These are phyloP conservation scores for Lonicera japonica DNA, from an alignment of 129 eudicot genomes.

Conservation along the genomic window DNA sequence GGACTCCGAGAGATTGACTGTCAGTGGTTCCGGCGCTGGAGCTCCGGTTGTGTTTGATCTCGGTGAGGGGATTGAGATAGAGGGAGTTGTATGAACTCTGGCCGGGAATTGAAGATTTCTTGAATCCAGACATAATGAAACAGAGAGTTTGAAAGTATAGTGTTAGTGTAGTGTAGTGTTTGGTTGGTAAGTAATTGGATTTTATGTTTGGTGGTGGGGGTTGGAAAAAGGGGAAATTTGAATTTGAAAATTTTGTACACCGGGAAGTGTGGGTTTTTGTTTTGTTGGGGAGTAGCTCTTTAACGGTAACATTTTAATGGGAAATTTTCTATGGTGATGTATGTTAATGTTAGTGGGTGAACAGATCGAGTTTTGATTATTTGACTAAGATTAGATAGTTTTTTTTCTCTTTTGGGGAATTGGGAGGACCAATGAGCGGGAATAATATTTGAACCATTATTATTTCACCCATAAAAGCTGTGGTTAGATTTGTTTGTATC, in stretches of 20 bases:
- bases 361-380: neutral
- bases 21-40: constrained; percentile 21
- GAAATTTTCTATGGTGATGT: neutral
- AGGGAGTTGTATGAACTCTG: constrained; percentile 43
- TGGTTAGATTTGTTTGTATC: too few relatives aligned
- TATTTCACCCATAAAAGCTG: too few relatives aligned
- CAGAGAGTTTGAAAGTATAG: neutral
- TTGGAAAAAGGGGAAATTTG: constrained; percentile 12
- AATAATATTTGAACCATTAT: constrained; percentile 24
- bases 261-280: constrained; percentile 24
- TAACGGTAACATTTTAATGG: constrained; percentile 40
- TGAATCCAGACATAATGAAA: constrained; percentile 38
- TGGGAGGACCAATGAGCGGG: constrained; percentile 25
- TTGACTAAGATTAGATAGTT: too few relatives aligned
- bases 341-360: too few relatives aligned
- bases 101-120: constrained; percentile 20
- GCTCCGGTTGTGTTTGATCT: constrained; percentile 44
- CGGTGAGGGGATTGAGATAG: constrained; percentile 48
- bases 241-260: constrained; percentile 28
- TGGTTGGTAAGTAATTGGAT: neutral
- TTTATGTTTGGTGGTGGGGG: too few relatives aligned
- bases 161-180: too few relatives aligned
- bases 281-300: constrained; percentile 2
- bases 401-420: neutral
- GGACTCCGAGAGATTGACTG: constrained; percentile 17